Base-by-base conservation (phyloP, 2,329 filamentous ascomycete genomes). In the Curvularia spicifera region DNA sequence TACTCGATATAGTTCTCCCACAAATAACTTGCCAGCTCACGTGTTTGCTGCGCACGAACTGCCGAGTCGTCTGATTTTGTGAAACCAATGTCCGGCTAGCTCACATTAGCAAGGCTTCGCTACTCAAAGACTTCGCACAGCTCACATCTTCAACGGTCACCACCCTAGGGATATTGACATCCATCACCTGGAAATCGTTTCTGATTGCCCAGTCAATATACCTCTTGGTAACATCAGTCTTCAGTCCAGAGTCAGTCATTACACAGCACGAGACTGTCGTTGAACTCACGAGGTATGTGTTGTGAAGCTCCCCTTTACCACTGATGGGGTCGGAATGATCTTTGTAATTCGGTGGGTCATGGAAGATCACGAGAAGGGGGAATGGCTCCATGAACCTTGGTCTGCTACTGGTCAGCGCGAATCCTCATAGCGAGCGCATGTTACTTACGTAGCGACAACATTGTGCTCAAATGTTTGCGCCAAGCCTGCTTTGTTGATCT, bases 1-100 rank as follows among this genome's bases (percentile, higher is more conserved):
- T 76, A 86, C 81, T 97, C 91, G 20, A 99, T 87, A 71, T 97
- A 97, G 72, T 99, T 99, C 68, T 97, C 93, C 95, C 95, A 99
- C 13, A 99, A 81, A 71, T 97, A 98, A 59, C 85, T 87, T 4
- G 94, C 87, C 10, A 97, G 80, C 60, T 94, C 88, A 61, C 90
- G 87, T 0, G 83, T 84, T 53, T 82, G 81, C 24, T 74, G 74
- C 8, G 71, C 73, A 33, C 79, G 74, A 51, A 65, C 60, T 28
- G 76, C 73, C 13, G 71, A 58, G 20, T 69, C 59, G 86, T 88
- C 75, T 86, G 85, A 53, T 72, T 78, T 66, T 64, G 78, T 58
- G 54, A 78, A 77, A 15, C 70, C 66, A 18, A 67, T 69, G 4
- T 63, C 59, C 4, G 55, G 58, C 67, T 70, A 12, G 26, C n/a